Conservation (phyloP, 2,329 filamentous ascomycete genomes). For the Aureobasidium sp. region DNA sequence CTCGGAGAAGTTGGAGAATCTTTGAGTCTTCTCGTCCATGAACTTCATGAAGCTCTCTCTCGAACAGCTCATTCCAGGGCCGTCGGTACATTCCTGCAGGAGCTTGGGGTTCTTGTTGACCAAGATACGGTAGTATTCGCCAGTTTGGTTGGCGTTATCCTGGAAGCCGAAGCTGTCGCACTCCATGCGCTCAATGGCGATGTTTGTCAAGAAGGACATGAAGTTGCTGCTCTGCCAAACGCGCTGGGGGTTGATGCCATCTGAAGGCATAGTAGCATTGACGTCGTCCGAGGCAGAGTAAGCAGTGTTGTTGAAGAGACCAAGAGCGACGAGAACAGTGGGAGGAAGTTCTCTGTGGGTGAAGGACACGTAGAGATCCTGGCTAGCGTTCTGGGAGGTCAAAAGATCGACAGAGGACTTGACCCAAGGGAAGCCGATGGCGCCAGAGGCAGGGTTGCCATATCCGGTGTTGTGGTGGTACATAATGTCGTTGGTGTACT, state of each 20-base stretch:
- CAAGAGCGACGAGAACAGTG: constrained; percentile 57
- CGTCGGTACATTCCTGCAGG: constrained; percentile 39
- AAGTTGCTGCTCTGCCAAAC: constrained; percentile 56
- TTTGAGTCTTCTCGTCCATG: constrained; percentile 33
- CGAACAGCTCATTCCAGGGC: constrained; percentile 44
- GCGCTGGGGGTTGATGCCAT: constrained; percentile 53
- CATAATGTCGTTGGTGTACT: constrained; percentile 59
- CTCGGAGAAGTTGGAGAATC: constrained; percentile 36
- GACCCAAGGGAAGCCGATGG: constrained; percentile 59
- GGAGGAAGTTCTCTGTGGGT: constrained; percentile 62
- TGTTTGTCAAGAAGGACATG: constrained; percentile 57
- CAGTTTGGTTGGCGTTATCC: constrained; percentile 30
- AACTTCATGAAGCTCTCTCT: constrained; percentile 35
- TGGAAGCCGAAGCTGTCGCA: constrained; percentile 52
- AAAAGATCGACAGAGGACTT: constrained; percentile 49
- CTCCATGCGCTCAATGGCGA: constrained; percentile 57
- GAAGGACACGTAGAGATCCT: constrained; percentile 60
- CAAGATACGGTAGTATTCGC: constrained; percentile 44
- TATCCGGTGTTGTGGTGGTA: constrained; percentile 65
- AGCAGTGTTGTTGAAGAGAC: constrained; percentile 60
- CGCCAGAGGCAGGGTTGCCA: constrained; percentile 48
- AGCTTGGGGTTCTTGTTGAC: constrained; percentile 45
- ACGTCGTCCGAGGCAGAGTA: constrained; percentile 44
- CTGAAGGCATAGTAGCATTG: constrained; percentile 57
- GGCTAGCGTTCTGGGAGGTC: constrained; percentile 26